Conservation (phyloP, 352 stramenopile species). For the Aphanomyces cochlioides region DNA sequence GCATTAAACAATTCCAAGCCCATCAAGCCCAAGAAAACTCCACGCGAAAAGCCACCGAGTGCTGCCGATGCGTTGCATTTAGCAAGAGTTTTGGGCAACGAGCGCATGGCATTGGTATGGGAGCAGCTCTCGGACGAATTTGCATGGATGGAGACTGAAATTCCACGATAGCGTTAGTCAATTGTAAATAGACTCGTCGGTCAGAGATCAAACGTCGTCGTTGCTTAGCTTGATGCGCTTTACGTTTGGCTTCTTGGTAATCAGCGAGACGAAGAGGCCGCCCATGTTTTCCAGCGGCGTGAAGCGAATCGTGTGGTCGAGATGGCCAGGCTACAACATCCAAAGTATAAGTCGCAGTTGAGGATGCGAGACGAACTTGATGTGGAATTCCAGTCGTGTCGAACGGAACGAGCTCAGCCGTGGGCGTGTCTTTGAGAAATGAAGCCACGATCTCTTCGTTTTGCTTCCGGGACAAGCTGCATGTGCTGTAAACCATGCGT, state of each 20-base stretch:
- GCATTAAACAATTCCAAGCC: not conserved
- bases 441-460: slow-evolving; percentile 90
- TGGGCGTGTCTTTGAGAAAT: slow-evolving; percentile 59
- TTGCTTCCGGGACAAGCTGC: slow-evolving; percentile 89
- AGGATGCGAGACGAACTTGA: slow-evolving; percentile 40
- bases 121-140: slow-evolving; percentile 7
- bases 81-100: slow-evolving; percentile 11
- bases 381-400: slow-evolving; percentile 32
- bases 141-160: not conserved
- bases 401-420: slow-evolving; percentile 43
- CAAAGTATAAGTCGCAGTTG: not conserved
- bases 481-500: slow-evolving; percentile 94
- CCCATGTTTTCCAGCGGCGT: slow-evolving; percentile 65
- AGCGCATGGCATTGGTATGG: slow-evolving; percentile 13
- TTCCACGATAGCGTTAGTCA: not conserved
- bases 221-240: slow-evolving; percentile 18
- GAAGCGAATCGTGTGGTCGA: slow-evolving; percentile 61
- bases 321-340: slow-evolving; percentile 40
- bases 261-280: slow-evolving; percentile 60
- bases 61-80: not conserved
- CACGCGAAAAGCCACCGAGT: no score
- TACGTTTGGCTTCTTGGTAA: slow-evolving; percentile 1
- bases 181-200: not conserved
- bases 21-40: not conserved
- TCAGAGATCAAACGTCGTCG: not conserved